Percentiles rank a stretch among this genome's conserved stretches.
Evolutionary conservation across 2,329 filamentous ascomycete species (phyloP).

Genomic region (Capronia coronata): DNA sequence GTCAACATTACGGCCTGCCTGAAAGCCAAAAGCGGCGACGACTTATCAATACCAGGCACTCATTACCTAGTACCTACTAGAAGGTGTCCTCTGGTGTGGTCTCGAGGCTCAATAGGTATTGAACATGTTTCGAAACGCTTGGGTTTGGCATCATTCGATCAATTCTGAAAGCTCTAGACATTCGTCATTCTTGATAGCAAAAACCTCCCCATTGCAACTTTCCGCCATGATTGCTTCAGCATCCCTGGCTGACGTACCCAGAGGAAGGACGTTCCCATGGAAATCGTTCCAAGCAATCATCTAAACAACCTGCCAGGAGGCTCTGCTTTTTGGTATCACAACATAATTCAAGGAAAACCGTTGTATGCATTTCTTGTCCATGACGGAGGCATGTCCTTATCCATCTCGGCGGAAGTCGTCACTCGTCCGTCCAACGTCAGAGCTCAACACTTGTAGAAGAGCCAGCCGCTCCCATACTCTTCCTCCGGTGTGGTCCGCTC

Average conservation of each 20-base stretch:
- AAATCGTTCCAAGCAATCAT: constrained; percentile 10
- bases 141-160: background rate
- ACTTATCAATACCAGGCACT: too few species aligned
- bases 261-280: constrained; percentile 4
- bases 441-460: constrained; percentile 25
- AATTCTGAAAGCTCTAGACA: background rate
- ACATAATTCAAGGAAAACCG: constrained; percentile 15
- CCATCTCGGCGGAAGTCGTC: background rate
- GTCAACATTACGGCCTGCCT: too few species aligned
- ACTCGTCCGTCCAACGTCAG: background rate
- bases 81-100: too few species aligned
- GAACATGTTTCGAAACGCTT: background rate
- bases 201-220: background rate
- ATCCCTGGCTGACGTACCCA: background rate
- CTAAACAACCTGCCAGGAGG: constrained; percentile 6
- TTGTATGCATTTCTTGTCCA: constrained; percentile 11
- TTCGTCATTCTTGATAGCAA: background rate
- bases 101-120: too few species aligned
- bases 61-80: too few species aligned
- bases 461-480: constrained; percentile 20
- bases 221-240: too few species aligned
- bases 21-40: too few species aligned
- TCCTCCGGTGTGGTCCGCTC: constrained; percentile 15
- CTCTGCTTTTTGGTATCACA: constrained; percentile 26
- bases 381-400: background rate